Base-by-base conservation (phyloP, 2,329 filamentous ascomycete genomes). In the Aureobasidium leucospermi region DNA sequence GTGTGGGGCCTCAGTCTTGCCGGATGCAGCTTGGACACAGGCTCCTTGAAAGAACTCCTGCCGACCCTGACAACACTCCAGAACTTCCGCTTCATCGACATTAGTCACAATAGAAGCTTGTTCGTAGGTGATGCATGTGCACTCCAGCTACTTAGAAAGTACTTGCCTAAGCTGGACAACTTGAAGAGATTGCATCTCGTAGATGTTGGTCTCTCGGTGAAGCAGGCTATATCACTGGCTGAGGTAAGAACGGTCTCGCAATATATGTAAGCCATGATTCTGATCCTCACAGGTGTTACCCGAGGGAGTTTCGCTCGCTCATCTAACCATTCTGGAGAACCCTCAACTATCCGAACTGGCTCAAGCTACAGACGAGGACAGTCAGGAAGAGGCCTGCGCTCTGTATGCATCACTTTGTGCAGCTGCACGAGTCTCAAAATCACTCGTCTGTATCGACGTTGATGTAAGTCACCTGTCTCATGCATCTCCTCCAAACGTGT, bases 361-460 rank as follows among this genome's bases (percentile, higher is more conserved):
- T 5, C 82, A 85, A 62, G 88, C 90, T 0, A 88, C 81, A 53
- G 89, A 89, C 6, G 90, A 94, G 66, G 85, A 85, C 60, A 81
- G 80, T 1, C 90, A 96, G 71, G 93, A 97, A 74, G 93, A 97
- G 73, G 93, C 94, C 0, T 96, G 90, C 67, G 94, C 94, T 1
- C 75, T 97, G 6, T 97, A 96, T 70, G 91, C 94, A 1, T 96
- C 92, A 1, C 80, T 97, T 19, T 87, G 96, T 76, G 89, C 91
- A 5, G 93, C 93, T 0, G 87, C 90, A 1, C 85, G 92, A 57
- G 83, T 96, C 0, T 96, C 91, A 1, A 83, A 84, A 53, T 89
- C 87, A 13, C 81, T 99, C 34, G 85, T 97, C 32, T 93, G 90
- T 61, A 83, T 99, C 61, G 94, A 97, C 69, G 89, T 97, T 61